phyloP scores from a whole-genome alignment of 495 filamentous ascomycete species.

The Podospora anserina region DNA sequence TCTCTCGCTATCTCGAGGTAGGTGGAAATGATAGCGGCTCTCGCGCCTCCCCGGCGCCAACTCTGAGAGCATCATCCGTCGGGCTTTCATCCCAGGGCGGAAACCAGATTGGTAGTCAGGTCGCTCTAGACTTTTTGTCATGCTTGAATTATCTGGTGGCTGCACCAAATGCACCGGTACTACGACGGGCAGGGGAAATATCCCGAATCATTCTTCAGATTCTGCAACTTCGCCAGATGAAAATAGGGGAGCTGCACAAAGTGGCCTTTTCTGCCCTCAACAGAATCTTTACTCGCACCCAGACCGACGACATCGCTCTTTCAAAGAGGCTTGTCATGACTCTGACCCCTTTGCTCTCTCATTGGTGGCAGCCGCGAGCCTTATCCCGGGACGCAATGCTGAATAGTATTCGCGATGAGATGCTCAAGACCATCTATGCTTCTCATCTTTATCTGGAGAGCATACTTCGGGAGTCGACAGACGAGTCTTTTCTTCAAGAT shows the following conservation, averaged over 20 bases:
- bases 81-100: conserved; percentile 14
- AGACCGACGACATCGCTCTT: conserved; percentile 65
- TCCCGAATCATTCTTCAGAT: conserved; percentile 58
- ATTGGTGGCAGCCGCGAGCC: conserved; percentile 69
- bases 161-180: conserved; percentile 68
- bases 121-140: conserved; percentile 56
- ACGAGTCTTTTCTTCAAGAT: conserved; percentile 33
- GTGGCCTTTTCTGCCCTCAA: conserved; percentile 74
- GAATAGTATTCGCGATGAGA: conserved; percentile 54
- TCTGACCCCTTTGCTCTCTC: conserved; percentile 66
- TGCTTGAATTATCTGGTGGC: conserved; percentile 65
- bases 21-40: conserved; percentile 34
- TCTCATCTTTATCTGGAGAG: conserved; percentile 57
- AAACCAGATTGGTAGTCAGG: conserved; percentile 32
- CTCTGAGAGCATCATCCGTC: conserved; percentile 33
- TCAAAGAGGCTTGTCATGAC: conserved; percentile 54
- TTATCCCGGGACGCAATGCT: conserved; percentile 68
- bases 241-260: conserved; percentile 61
- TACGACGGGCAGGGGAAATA: conserved; percentile 55
- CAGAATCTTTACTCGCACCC: conserved; percentile 58
- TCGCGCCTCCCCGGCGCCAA: conserved; percentile 44
- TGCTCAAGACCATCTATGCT: conserved; percentile 66
- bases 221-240: conserved; percentile 55
- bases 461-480: conserved; percentile 29
- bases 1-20: conserved; percentile 43